Evolutionary conservation across 1,284 basidiomycete genomes (phyloP), one percentile per base, ranked within the genome.

Genomic region (Salmacisia buchloeana): DNA sequence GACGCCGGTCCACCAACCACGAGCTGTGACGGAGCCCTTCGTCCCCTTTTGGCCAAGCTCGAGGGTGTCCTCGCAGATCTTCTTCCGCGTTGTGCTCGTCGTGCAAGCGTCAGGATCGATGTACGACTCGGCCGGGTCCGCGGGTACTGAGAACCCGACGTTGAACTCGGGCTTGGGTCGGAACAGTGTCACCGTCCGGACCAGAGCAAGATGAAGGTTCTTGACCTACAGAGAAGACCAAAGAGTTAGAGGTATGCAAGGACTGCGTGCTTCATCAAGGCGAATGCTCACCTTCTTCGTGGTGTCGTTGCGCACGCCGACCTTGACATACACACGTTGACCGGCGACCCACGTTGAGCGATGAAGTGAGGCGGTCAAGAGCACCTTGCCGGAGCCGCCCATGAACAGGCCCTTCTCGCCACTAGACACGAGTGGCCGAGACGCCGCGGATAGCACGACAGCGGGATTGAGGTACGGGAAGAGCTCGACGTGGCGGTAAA

Each of bases 321-420:
- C 80, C 66, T 88, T 85, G 46, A 93, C 85, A 79, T 86, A 87
- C 68, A 91, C 89, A 38, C 85, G 83, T 78, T 94, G 91, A 3
- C 94, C 93, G 13, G 92, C 88, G 33, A 96, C 83, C 90, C 92
- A 97, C 41, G 85, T 84, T 23, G 86, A 80, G 25, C 93, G 86
- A 73, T 90, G 89, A 27, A 96, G 79, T 45, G 83, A 85, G 0
- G 88, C 89, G 12, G 85, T 86, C 23, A 96, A 79, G 58, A 84
- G 85, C n/a, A 94, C 85, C 74, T 87, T 86, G 10, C 87, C 87
- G 61, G 81, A 59, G 86, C 84, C 68, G 74, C 85, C 78, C 87
- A 83, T 69, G 85, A 86, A 66, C 2, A 91, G 79, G 2, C 83
- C 82, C 73, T 85, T 87, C 25, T 85, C 83, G 1, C 83, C 83